Base-by-base conservation (phyloP, 257 asterid genomes). In the Solanum tacnaense region DNA sequence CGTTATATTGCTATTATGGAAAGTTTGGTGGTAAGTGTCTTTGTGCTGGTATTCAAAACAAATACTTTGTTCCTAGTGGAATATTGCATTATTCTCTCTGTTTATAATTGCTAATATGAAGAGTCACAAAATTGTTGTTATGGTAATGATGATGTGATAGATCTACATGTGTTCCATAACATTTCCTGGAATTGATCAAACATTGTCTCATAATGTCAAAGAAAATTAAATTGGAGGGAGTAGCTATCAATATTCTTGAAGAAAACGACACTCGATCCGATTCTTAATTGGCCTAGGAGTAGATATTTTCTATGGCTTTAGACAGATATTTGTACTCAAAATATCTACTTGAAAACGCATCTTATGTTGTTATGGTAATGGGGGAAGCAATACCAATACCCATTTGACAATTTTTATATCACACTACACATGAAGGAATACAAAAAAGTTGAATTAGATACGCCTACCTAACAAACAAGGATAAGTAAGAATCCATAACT, bases 21-120 rank as follows among this genome's bases (percentile, higher is more conserved):
- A 83, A 67, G 65, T 85, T 76, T 67, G 89, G 87, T 87, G 87
- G 87, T 29, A 89, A 87, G 83, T 87, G 88, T 67, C 68, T 52
- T 67, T 87, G 88, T 85, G 83, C 86, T 87, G 82, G 67, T 84
- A 81, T 52, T 29, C 70, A 79, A 15, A 78, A 79, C 65, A 79
- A 41, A 4, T 18, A n/a, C 21, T 15, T 25, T 15, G 65, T 5
- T 41, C 35, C 9, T 78, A 78, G 84, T 78, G 84, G 84, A 25
- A 78, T 23, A 78, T 25, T 41, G 60, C 62, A 41, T 39, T 41
- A 78, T 41, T 76, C 32, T 39, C 7, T 78, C 9, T 25, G 84
- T 25, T 78, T 78, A 78, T 41, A 78, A 78, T 56, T 13, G 84
- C 36, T 39, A 25, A 13, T 44, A 44, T 21, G 60, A 23, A 44